phyloP scores from a whole-genome alignment of 768 basidiomycete species.

The Polyporus arcularius region DNA sequence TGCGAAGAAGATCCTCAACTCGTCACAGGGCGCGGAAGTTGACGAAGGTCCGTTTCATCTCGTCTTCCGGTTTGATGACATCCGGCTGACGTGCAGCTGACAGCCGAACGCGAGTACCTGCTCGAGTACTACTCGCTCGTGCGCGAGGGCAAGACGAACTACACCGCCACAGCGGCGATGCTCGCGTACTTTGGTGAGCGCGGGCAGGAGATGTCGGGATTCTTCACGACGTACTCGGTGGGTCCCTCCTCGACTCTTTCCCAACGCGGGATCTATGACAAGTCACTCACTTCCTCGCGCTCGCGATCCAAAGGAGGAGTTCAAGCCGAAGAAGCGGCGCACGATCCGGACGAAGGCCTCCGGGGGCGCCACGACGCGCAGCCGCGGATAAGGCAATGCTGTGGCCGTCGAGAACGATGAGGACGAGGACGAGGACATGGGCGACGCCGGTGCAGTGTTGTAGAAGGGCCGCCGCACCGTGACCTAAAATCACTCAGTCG shows the following conservation, averaged over 20 bases:
- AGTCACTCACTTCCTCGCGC: background rate
- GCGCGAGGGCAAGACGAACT: constrained; percentile 35
- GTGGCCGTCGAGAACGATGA: background rate
- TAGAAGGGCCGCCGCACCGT: too few relatives aligned
- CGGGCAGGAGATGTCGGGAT: constrained; percentile 20
- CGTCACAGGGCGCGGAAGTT: constrained; percentile 22
- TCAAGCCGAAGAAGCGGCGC: constrained; percentile 23
- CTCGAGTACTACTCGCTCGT: constrained; percentile 35
- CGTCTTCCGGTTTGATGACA: too few relatives aligned
- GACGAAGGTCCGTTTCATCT: constrained; percentile 18
- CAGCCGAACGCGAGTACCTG: constrained; percentile 34
- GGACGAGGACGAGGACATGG: background rate
- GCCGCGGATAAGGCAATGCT: background rate
- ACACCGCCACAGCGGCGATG: constrained; percentile 27
- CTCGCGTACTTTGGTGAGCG: constrained; percentile 23
- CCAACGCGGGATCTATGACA: background rate
- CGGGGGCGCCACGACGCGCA: background rate
- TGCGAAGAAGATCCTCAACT: constrained; percentile 24
- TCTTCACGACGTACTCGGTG: constrained; percentile 24
- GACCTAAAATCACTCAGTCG: too few relatives aligned
- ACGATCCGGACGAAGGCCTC: constrained; percentile 1
- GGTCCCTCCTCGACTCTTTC: background rate
- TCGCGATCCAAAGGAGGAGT: constrained; percentile 13
- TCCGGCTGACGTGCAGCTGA: background rate
- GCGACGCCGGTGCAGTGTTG: too few relatives aligned